Conservation (phyloP, 371 early-diverging fungal genomes). For the Apophysomyces elegans region DNA sequence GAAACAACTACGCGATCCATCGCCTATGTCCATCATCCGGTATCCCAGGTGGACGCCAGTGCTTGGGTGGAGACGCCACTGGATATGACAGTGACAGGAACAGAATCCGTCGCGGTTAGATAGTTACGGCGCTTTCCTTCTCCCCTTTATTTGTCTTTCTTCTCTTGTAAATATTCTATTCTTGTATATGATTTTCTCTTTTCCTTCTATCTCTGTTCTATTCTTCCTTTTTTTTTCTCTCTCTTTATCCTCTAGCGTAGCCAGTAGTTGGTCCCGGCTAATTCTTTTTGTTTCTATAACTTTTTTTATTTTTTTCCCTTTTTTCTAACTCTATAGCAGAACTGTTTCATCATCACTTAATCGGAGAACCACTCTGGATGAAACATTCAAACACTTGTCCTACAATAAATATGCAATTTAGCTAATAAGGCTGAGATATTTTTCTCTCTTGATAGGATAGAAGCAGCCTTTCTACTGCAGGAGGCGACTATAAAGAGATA, state of each 20-base stretch:
- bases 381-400: too few species aligned
- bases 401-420: too few species aligned
- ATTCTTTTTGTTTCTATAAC: not conserved
- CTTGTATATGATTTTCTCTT: not conserved
- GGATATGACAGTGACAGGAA: not conserved
- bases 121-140: not conserved
- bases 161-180: not conserved
- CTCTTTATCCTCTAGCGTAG: not conserved
- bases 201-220: not conserved
- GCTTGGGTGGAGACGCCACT: not conserved
- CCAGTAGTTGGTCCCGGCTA: too few species aligned
- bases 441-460: too few species aligned
- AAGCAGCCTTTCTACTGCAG: too few species aligned
- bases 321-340: too few species aligned
- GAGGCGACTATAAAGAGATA: too few species aligned
- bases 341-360: too few species aligned
- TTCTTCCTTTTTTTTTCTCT: not conserved
- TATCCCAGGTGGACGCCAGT: slow-evolving; percentile 5
- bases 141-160: not conserved
- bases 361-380: too few species aligned
- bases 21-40: slow-evolving; percentile 11
- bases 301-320: too few species aligned
- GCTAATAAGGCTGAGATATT: too few species aligned
- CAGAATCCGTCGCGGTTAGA: not conserved
- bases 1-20: not conserved